Percentiles rank a stretch among this genome's conserved stretches.
Conservation (phyloP, 2,329 filamentous ascomycete genomes). For the Periconia digitata region DNA sequence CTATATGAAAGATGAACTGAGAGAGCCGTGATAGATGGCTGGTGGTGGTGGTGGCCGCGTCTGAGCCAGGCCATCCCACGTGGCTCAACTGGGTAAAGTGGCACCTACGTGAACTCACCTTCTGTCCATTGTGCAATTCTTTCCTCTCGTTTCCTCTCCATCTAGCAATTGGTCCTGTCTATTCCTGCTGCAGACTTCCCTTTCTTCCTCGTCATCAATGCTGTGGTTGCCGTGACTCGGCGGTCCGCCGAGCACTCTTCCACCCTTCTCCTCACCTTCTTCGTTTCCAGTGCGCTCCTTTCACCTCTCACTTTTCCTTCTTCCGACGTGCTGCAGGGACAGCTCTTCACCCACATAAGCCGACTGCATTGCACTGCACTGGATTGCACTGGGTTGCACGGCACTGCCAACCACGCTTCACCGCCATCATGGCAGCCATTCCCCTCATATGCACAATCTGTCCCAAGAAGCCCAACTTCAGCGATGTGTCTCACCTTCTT, state of each 20-base stretch:
- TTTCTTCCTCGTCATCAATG: slow-evolving; percentile 16
- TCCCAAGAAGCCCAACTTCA: slow-evolving; percentile 76
- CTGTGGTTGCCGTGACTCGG: slow-evolving; percentile 24
- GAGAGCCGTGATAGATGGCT: no score
- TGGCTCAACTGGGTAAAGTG: slow-evolving; percentile 27
- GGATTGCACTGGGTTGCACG: slow-evolving; percentile 19
- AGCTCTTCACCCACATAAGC: slow-evolving; percentile 26
- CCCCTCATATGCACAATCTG: slow-evolving; percentile 83
- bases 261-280: slow-evolving; percentile 33
- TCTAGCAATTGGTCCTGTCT: slow-evolving; percentile 6
- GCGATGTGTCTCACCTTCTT: slow-evolving; percentile 86
- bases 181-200: slow-evolving; percentile 16
- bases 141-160: slow-evolving; percentile 25
- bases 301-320: slow-evolving; percentile 28
- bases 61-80: slow-evolving; percentile 29
- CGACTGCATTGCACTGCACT: slow-evolving; percentile 8
- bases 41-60: slow-evolving; percentile 47
- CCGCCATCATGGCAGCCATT: slow-evolving; percentile 51
- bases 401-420: slow-evolving; percentile 21
- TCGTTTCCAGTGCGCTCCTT: slow-evolving; percentile 39
- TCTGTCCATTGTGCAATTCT: slow-evolving; percentile 21
- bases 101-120: slow-evolving; percentile 30
- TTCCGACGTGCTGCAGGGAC: slow-evolving; percentile 27
- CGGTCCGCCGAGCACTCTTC: slow-evolving; percentile 21
- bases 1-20: background rate